phyloP scores from a whole-genome alignment of 352 stramenopile genomes.

The Globisporangium takayamanum region DNA sequence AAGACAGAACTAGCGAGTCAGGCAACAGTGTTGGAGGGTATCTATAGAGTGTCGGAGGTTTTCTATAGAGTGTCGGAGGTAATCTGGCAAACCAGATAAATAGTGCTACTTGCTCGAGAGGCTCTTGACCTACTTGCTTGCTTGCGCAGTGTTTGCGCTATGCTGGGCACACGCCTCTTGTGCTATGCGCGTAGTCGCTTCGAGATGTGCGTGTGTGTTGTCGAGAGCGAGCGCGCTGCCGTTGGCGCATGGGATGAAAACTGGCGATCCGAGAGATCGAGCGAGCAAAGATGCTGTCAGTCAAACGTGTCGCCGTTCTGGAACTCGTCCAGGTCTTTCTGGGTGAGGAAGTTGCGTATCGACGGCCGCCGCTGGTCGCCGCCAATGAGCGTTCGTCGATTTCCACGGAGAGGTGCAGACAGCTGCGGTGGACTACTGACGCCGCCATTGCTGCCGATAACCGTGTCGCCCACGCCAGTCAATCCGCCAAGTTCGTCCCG shows the following conservation, averaged over 20 bases:
- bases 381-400: neutral
- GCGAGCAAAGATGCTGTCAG: slow-evolving; percentile 5
- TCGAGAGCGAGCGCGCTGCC: no score
- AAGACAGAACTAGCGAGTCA: neutral
- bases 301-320: slow-evolving; percentile 27
- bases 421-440: neutral
- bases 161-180: neutral
- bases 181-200: neutral
- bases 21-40: neutral
- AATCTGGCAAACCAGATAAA: no score
- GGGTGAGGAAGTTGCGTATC: slow-evolving; percentile 51
- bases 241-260: no score
- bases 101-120: no score
- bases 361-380: slow-evolving; percentile 27
- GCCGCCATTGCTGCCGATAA: neutral
- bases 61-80: neutral
- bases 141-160: neutral
- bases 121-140: no score
- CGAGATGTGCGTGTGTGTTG: neutral
- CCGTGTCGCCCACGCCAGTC: neutral
- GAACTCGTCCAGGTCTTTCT: slow-evolving; percentile 57
- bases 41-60: neutral
- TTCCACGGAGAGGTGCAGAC: neutral
- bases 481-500: neutral
- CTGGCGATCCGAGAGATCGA: no score